phyloP scores from a whole-genome alignment of 495 filamentous ascomycete species.

The Tetracladium marchalianum region DNA sequence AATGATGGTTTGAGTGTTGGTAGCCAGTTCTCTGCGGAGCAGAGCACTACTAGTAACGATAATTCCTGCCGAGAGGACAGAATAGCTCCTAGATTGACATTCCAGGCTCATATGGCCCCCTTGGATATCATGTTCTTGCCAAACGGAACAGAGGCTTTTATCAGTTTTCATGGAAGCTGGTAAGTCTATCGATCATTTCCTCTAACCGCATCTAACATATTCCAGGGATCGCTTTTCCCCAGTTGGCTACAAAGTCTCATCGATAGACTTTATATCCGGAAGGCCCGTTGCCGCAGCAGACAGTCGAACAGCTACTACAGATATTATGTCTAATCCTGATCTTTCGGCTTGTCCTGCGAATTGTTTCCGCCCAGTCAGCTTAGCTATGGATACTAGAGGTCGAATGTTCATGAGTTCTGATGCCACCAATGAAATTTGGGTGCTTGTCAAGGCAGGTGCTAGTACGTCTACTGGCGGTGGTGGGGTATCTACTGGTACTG shows the following conservation, averaged over 20 bases:
- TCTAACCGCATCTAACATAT: not conserved
- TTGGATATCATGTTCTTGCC: slow-evolving; percentile 46
- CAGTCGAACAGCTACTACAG: slow-evolving; percentile 30
- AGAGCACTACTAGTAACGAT: slow-evolving; percentile 37
- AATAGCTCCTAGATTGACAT: slow-evolving; percentile 39
- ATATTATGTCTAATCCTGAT: slow-evolving; percentile 42
- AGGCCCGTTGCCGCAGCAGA: slow-evolving; percentile 30
- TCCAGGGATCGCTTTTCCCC: slow-evolving; percentile 41
- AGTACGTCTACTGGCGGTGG: not conserved
- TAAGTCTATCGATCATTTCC: slow-evolving; percentile 8
- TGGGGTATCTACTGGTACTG: too few relatives aligned
- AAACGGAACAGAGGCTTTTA: slow-evolving; percentile 31
- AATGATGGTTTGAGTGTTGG: slow-evolving; percentile 33
- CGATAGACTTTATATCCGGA: slow-evolving; percentile 26
- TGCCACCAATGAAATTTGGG: slow-evolving; percentile 48
- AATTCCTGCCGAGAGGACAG: slow-evolving; percentile 29
- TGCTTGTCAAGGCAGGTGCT: slow-evolving; percentile 24
- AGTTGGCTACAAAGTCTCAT: slow-evolving; percentile 42
- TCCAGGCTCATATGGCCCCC: slow-evolving; percentile 51
- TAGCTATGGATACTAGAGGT: slow-evolving; percentile 36
- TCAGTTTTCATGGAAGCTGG: slow-evolving; percentile 50
- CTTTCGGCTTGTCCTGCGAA: slow-evolving; percentile 29
- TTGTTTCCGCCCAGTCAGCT: slow-evolving; percentile 49
- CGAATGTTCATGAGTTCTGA: slow-evolving; percentile 48
- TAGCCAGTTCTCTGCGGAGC: slow-evolving; percentile 38